Evolutionary conservation across 768 basidiomycete species (phyloP).

Genomic region (Exidia glandulosa): DNA sequence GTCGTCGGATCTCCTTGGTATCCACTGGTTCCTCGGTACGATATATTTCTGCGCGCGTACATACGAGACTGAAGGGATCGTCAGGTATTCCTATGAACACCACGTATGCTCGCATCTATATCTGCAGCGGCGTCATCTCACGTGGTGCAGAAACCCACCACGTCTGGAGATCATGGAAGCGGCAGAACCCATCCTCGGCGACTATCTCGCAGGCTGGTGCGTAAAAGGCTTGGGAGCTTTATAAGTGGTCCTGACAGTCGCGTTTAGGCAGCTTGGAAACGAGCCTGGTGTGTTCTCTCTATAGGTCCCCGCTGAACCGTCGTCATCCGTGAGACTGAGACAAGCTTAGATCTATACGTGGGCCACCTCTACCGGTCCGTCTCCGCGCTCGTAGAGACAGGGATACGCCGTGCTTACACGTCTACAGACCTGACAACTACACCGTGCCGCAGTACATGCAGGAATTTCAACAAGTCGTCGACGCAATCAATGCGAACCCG

Average conservation of each 20-base stretch:
- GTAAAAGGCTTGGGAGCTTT: neutral
- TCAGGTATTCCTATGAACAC: neutral
- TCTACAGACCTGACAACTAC: neutral
- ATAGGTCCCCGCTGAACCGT: neutral
- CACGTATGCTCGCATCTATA: neutral
- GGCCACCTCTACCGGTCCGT: neutral
- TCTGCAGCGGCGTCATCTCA: neutral
- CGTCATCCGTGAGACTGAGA: neutral
- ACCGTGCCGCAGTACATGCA: neutral
- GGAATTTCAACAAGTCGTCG: neutral
- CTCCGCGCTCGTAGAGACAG: neutral
- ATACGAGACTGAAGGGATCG: neutral
- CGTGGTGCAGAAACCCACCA: neutral
- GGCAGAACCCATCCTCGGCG: neutral
- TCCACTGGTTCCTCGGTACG: neutral
- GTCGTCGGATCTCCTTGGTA: neutral
- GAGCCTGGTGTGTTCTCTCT: neutral
- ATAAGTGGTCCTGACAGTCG: neutral
- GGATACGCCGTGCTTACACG: neutral
- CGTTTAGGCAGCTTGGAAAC: neutral
- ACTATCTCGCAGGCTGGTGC: neutral
- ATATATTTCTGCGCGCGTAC: neutral
- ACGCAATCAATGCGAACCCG: neutral
- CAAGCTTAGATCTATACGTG: neutral
- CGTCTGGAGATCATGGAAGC: neutral